Evolutionary conservation across 805 yeast genomes (phyloP).

Genomic region (Lipomyces yamadae): DNA sequence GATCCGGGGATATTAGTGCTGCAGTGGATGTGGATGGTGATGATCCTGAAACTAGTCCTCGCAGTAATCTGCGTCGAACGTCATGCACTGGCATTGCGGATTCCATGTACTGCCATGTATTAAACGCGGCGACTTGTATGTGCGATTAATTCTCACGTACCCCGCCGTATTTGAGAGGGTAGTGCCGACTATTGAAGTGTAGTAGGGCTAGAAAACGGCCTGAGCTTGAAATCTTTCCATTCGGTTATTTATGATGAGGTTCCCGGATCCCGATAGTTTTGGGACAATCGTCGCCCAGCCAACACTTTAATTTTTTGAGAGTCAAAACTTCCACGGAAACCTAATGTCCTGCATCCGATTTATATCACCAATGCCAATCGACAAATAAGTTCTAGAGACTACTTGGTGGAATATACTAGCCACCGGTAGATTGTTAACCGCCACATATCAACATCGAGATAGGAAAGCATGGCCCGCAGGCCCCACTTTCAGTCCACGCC

Average conservation of each 20-base stretch:
- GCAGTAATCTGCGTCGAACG: constrained; percentile 27
- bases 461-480: neutral
- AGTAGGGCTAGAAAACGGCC: neutral
- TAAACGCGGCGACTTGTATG: neutral
- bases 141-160: neutral
- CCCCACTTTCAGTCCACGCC: constrained; percentile 7
- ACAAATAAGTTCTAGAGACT: neutral
- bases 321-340: too few species aligned
- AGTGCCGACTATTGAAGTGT: neutral
- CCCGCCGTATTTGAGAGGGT: neutral
- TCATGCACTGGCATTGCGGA: constrained; percentile 26
- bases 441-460: neutral
- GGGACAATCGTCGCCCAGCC: neutral
- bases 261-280: neutral
- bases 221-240: neutral
- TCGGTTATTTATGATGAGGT: neutral
- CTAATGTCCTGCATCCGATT: too few species aligned
- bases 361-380: too few species aligned
- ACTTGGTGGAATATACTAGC: neutral
- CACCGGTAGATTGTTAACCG: neutral
- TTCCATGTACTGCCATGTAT: constrained; percentile 7
- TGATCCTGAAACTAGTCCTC: constrained; percentile 20
- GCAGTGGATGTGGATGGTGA: constrained; percentile 7
- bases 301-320: neutral
- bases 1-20: constrained; percentile 10